A percentile compares a stretch with the other conserved stretches of the same genome.
Evolutionary conservation across 2,329 filamentous ascomycete genomes (phyloP).

Genomic region (Didymella pomorum): DNA sequence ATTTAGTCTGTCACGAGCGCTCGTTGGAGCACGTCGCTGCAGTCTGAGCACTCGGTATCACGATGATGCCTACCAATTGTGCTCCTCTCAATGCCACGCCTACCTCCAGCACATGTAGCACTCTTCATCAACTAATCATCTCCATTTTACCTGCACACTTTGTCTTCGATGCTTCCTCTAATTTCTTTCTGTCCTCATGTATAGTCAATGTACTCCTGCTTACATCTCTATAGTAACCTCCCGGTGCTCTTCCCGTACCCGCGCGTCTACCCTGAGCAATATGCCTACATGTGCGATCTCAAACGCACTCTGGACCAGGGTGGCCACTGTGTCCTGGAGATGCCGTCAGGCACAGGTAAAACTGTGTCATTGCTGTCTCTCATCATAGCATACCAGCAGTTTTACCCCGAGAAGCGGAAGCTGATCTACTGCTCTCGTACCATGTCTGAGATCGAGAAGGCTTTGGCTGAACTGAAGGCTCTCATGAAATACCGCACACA

Average conservation of each 20-base stretch:
- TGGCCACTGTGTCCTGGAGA: slow-evolving; percentile 95
- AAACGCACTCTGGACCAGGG: slow-evolving; percentile 90
- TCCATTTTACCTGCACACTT: too few species aligned
- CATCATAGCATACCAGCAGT: slow-evolving; percentile 95
- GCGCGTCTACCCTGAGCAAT: slow-evolving; percentile 70
- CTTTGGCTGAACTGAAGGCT: slow-evolving; percentile 85
- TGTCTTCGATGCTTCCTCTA: too few species aligned
- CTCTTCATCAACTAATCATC: too few species aligned
- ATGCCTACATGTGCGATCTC: slow-evolving; percentile 81
- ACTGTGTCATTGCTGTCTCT: slow-evolving; percentile 93
- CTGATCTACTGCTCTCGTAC: slow-evolving; percentile 99
- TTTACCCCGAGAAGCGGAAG: slow-evolving; percentile 91
- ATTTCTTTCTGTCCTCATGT: too few species aligned
- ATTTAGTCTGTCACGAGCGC: too few species aligned
- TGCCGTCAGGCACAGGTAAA: slow-evolving; percentile 98
- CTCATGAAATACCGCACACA: slow-evolving; percentile 94
- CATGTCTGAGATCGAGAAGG: slow-evolving; percentile 99
- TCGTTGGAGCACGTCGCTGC: too few species aligned
- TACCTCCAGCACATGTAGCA: neutral
- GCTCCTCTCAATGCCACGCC: neutral
- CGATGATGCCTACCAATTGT: neutral
- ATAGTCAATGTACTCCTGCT: neutral
- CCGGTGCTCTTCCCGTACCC: slow-evolving; percentile 78
- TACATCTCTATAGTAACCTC: slow-evolving; percentile 63
- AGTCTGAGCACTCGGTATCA: neutral